Base-by-base conservation (phyloP, 164 flowering plant genomes). In the Amborella trichopoda region DNA sequence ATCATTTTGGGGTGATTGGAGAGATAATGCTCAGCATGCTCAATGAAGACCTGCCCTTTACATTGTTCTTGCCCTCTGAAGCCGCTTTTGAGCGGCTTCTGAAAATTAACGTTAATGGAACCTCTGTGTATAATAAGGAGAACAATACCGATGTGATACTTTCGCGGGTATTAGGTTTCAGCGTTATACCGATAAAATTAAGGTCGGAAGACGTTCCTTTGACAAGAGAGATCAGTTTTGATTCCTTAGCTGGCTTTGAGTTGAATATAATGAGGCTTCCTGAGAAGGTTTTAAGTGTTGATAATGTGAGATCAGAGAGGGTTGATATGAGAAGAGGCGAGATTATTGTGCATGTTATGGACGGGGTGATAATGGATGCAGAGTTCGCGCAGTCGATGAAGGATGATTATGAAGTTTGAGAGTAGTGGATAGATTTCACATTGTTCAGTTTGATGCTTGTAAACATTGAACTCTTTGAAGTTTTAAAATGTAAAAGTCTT, bases 281-380 rank as follows among this genome's bases (percentile, higher is more conserved):
- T 2, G 62, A 63, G 61, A 86, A 76, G 24, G 44, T 19, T 55
- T 34, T 86, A 21, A 55, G 76, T 0, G 89, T 78, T 23, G 83
- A 83, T 46, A 52, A 75, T 27, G 66, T 86, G n/a, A 49, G 50
- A 32, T 67, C 94, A 2, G 53, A 67, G 28, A 36, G 6, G 24
- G 73, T 74, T 22, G 87, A 74, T 71, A 8, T 80, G 13, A 65
- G 52, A 53, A 70, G 42, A 61, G 63, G 72, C 42, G 70, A 76
- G 62, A 54, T 67, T 10, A 63, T 83, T 42, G 66, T 83, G n/a
- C 89, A 90, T 71, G 30, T 83, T 0, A 90, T 90, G 81, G 65
- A 77, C 70, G 95, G 98, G 23, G 89, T 72, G 5, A 63, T 90
- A 26, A 79, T 85, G 88, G 97, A 89, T 69, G 63, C 86, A 17